These are phyloP conservation scores for Globisporangium emineosum DNA, from an alignment of 352 stramenopile species.

Conservation along the genomic window DNA sequence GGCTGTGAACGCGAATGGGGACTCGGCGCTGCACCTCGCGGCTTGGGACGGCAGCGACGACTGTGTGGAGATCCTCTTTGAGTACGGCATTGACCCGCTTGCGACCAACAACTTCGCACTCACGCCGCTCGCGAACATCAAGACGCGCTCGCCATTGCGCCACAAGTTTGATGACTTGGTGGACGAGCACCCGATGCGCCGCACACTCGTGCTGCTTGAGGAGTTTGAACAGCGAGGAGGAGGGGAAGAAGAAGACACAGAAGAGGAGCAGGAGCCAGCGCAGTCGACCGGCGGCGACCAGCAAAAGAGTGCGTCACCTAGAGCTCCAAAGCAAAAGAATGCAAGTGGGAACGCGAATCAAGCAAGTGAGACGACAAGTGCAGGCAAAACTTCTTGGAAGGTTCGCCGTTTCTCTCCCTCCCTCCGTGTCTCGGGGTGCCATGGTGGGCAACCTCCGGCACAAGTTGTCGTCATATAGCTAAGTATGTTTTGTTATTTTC, in stretches of 20 bases:
- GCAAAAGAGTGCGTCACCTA: neutral
- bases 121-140: slow-evolving; percentile 54
- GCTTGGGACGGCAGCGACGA: slow-evolving; percentile 61
- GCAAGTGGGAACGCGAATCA: slow-evolving; percentile 1
- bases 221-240: slow-evolving; percentile 24
- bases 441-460: neutral
- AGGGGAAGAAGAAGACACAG: neutral
- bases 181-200: slow-evolving; percentile 45
- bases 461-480: too few relatives aligned
- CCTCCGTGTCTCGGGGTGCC: neutral
- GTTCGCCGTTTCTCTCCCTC: neutral
- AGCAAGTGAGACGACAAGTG: neutral
- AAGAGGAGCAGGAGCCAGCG: neutral
- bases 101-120: slow-evolving; percentile 44
- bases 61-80: slow-evolving; percentile 60
- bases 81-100: slow-evolving; percentile 57
- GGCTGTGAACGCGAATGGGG: slow-evolving; percentile 36
- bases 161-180: slow-evolving; percentile 67
- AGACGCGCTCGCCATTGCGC: slow-evolving; percentile 53
- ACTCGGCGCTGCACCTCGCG: slow-evolving; percentile 64
- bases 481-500: neutral
- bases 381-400: slow-evolving; percentile 14
- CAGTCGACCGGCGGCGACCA: neutral
- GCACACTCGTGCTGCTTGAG: slow-evolving; percentile 44
- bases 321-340: neutral